These are phyloP conservation scores for Lentinus tigrinus DNA, from an alignment of 768 basidiomycete genomes.

Conservation along the genomic window DNA sequence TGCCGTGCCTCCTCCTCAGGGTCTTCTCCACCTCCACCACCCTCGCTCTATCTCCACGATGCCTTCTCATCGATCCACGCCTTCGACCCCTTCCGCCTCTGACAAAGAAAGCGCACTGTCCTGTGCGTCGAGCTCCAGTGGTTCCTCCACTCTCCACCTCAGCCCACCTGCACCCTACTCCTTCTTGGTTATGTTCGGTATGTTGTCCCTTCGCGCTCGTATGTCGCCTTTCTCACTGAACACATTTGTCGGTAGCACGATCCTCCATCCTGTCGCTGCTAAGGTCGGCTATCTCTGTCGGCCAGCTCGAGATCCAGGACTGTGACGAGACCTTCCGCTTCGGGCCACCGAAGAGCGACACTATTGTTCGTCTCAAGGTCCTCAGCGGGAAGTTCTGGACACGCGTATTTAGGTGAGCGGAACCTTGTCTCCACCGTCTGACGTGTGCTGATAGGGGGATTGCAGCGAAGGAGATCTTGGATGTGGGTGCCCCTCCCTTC, in stretches of 20 bases:
- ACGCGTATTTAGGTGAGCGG: slow-evolving; percentile 32
- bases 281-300: slow-evolving; percentile 21
- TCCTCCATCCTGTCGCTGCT: slow-evolving; percentile 28
- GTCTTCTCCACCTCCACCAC: not conserved
- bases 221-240: not conserved
- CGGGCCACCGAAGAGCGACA: slow-evolving; percentile 16
- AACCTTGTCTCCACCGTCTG: not conserved
- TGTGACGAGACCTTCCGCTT: slow-evolving; percentile 21
- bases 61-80: slow-evolving; percentile 5
- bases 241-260: slow-evolving; percentile 20
- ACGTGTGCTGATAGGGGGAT: not conserved
- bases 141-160: slow-evolving; percentile 6
- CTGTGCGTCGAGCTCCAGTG: not conserved
- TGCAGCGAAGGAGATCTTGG: slow-evolving; percentile 33
- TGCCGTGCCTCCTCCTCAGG: slow-evolving; percentile 3
- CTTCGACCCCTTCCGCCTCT: not conserved
- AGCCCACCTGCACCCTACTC: slow-evolving; percentile 3
- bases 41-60: slow-evolving; percentile 16
- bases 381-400: slow-evolving; percentile 34
- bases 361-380: slow-evolving; percentile 26
- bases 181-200: slow-evolving; percentile 11
- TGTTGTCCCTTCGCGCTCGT: not conserved
- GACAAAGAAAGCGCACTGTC: slow-evolving; percentile 8
- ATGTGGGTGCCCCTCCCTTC: slow-evolving; percentile 22
- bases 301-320: slow-evolving; percentile 31